A percentile compares a stretch with the other conserved stretches of the same genome.
These are phyloP conservation scores for Claviceps monticola DNA, from an alignment of 2,329 filamentous ascomycete genomes.

Conservation along the genomic window DNA sequence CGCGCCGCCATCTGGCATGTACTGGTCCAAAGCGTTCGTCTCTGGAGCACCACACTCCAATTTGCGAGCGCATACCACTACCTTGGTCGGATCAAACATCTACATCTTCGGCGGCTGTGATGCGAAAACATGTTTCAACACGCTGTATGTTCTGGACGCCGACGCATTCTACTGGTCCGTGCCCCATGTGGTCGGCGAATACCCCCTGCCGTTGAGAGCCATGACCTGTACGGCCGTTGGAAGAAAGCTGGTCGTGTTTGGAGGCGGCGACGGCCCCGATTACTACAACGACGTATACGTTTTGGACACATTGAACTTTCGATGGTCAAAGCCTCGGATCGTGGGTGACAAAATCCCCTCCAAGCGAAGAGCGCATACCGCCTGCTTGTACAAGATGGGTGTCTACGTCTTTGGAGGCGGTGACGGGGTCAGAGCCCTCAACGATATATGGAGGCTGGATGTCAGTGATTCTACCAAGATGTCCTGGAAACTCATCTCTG, in stretches of 20 bases:
- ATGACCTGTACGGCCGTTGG: constrained; percentile 62
- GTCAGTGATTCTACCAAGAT: constrained; percentile 53
- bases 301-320: constrained; percentile 55
- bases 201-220: constrained; percentile 50
- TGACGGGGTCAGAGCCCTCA: constrained; percentile 54
- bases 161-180: constrained; percentile 57
- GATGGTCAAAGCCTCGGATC: constrained; percentile 50
- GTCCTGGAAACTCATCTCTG: constrained; percentile 52
- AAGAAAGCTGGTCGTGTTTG: constrained; percentile 57
- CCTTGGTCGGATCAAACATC: constrained; percentile 51
- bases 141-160: constrained; percentile 54
- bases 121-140: constrained; percentile 52
- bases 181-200: constrained; percentile 50
- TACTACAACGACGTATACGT: constrained; percentile 64
- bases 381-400: constrained; percentile 55
- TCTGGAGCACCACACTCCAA: constrained; percentile 48
- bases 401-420: constrained; percentile 61
- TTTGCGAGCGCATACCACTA: constrained; percentile 52
- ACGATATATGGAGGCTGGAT: constrained; percentile 60
- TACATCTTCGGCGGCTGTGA: constrained; percentile 59
- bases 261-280: constrained; percentile 53
- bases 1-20: constrained; percentile 57
- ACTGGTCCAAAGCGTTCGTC: constrained; percentile 53
- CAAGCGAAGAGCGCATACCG: constrained; percentile 52
- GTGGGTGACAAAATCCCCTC: constrained; percentile 44